Evolutionary conservation across 1,284 basidiomycete genomes (phyloP).

Genomic region (Rhodotorula sp.): DNA sequence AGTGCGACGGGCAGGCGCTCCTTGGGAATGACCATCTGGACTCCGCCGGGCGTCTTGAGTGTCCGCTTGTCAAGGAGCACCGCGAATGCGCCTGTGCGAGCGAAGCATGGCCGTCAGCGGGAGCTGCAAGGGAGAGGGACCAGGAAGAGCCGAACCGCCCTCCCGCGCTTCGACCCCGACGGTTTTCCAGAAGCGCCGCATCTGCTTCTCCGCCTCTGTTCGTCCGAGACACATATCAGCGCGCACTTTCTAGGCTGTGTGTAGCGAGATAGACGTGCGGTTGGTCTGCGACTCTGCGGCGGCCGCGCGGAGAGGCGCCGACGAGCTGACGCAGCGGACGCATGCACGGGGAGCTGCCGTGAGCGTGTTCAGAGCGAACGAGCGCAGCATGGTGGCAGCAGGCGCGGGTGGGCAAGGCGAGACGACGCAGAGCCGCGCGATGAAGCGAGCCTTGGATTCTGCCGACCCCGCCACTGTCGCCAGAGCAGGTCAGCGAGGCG

Average conservation of each 20-base stretch:
- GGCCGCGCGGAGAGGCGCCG: background rate
- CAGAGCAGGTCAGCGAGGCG: no score
- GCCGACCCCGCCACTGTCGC: no score
- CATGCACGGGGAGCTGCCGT: background rate
- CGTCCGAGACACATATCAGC: background rate
- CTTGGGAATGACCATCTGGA: slow-evolving; percentile 68
- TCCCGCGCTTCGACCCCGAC: slow-evolving; percentile 68
- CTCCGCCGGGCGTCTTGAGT: slow-evolving; percentile 83
- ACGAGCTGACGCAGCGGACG: slow-evolving; percentile 20
- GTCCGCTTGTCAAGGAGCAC: slow-evolving; percentile 81
- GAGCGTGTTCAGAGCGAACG: background rate
- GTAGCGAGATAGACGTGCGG: background rate
- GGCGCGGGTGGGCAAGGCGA: background rate
- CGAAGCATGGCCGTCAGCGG: background rate
- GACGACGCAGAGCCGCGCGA: background rate
- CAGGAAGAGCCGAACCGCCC: slow-evolving; percentile 44
- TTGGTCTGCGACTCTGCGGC: slow-evolving; percentile 34
- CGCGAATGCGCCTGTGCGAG: slow-evolving; percentile 57
- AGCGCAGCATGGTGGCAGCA: slow-evolving; percentile 8
- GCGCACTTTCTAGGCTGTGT: rapidly evolving
- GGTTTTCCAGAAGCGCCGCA: slow-evolving; percentile 87
- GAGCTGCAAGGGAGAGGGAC: no score
- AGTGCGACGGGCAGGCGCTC: slow-evolving; percentile 68
- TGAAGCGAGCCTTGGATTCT: background rate
- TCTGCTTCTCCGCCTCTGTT: slow-evolving; percentile 76